Percentiles rank a stretch among this genome's conserved stretches.
Evolutionary conservation across 1,139 yeast species (phyloP).

Genomic region (Geotrichum europaeum): DNA sequence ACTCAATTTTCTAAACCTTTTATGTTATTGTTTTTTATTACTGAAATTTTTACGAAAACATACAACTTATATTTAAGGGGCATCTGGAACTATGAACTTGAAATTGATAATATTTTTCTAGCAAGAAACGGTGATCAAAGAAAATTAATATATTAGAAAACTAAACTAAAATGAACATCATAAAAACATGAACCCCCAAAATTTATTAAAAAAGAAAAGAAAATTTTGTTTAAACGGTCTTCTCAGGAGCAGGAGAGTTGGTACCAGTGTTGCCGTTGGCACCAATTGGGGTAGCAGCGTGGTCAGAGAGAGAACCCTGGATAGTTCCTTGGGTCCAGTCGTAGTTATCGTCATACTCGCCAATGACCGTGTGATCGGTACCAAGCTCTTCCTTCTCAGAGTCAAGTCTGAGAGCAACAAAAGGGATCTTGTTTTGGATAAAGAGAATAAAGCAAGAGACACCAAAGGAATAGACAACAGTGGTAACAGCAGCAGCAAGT

Average conservation of each 20-base stretch:
- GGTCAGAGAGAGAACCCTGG: slow-evolving; percentile 3
- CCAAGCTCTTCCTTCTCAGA: slow-evolving; percentile 90
- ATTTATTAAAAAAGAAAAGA: not conserved
- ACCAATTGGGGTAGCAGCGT: slow-evolving; percentile 2
- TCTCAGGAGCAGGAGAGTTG: not conserved
- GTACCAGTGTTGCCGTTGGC: not conserved
- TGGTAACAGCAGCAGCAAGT: slow-evolving; percentile 74
- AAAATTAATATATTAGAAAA: not conserved
- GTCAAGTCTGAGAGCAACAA: slow-evolving; percentile 72
- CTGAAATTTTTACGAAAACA: no score
- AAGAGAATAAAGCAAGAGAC: slow-evolving; percentile 68
- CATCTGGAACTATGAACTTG: not conserved
- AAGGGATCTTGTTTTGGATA: slow-evolving; percentile 73
- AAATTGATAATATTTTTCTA: not conserved
- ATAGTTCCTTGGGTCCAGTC: slow-evolving; percentile 12
- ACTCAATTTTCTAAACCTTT: no score
- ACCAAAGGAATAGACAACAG: slow-evolving; percentile 73
- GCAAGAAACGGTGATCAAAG: not conserved
- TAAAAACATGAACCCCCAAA: not conserved
- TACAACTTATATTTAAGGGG: not conserved
- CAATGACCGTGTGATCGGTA: slow-evolving; percentile 81
- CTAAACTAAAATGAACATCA: not conserved
- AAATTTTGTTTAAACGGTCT: not conserved
- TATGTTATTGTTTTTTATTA: no score
- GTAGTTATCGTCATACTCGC: slow-evolving; percentile 50